Conservation (phyloP, 352 stramenopile species). For the Phytopythium aichiense region DNA sequence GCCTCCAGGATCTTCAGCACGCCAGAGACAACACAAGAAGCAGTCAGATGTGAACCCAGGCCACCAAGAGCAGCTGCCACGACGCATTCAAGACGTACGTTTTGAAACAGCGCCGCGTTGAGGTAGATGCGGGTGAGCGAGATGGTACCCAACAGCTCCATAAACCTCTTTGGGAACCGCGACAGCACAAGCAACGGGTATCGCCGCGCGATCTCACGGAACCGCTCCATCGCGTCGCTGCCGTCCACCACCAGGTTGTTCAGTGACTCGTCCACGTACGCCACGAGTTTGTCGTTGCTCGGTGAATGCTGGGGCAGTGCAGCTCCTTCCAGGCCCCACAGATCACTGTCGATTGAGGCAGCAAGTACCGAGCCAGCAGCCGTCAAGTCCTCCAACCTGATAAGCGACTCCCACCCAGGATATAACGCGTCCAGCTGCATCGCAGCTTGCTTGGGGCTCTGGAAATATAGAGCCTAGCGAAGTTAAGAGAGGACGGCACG, state of each 20-base stretch:
- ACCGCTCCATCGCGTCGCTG: constrained; percentile 49
- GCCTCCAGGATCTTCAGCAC: constrained; percentile 40
- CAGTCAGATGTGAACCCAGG: neutral
- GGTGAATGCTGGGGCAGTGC: neutral
- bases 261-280: constrained; percentile 47
- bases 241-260: constrained; percentile 34
- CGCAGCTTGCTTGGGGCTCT: constrained; percentile 42
- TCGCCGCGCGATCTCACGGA: constrained; percentile 50
- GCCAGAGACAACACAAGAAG: neutral
- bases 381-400: constrained; percentile 13
- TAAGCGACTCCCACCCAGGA: constrained; percentile 51
- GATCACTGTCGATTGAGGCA: constrained; percentile 3
- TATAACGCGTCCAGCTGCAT: constrained; percentile 44
- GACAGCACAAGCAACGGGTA: constrained; percentile 54
- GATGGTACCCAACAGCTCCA: constrained; percentile 48
- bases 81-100: constrained; percentile 26
- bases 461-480: constrained; percentile 53
- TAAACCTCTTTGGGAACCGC: constrained; percentile 41
- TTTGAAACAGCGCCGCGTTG: constrained; percentile 52
- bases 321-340: neutral
- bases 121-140: constrained; percentile 71
- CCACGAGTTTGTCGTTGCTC: constrained; percentile 12
- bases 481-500: constrained; percentile 3
- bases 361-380: constrained; percentile 13
- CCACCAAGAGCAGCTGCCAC: neutral